Conservation (phyloP, 2,329 filamentous ascomycete genomes). For the Conoideocrella luteorostrata region DNA sequence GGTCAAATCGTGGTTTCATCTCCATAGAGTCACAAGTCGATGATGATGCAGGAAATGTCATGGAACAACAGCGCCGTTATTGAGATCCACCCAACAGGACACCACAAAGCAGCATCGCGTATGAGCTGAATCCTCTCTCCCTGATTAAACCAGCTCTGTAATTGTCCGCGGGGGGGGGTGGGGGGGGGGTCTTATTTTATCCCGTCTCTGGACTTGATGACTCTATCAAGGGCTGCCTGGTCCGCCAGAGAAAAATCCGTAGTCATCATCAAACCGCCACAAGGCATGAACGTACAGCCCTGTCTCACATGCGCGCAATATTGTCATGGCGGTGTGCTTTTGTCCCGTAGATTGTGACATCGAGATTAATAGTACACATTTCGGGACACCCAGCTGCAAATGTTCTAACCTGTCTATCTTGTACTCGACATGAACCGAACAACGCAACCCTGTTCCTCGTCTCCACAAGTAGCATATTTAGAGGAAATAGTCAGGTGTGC, state of each 20-base stretch:
- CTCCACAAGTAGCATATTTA: slow-evolving; percentile 37
- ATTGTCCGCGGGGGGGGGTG: too few species aligned
- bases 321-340: slow-evolving; percentile 10
- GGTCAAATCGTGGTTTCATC: too few species aligned
- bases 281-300: slow-evolving; percentile 8
- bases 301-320: slow-evolving; percentile 10
- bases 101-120: too few species aligned
- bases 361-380: slow-evolving; percentile 23
- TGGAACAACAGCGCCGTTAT: too few species aligned
- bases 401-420: slow-evolving; percentile 15
- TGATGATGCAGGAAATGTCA: too few species aligned
- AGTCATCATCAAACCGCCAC: too few species aligned
- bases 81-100: too few species aligned
- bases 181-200: too few species aligned
- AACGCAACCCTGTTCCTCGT: slow-evolving; percentile 5
- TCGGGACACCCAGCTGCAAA: slow-evolving; percentile 15
- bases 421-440: slow-evolving; percentile 12
- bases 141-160: too few species aligned
- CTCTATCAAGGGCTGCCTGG: slow-evolving; percentile 15
- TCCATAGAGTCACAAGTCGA: too few species aligned
- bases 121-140: too few species aligned
- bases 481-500: slow-evolving; percentile 97
- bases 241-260: too few species aligned
- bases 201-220: slow-evolving; percentile 16
- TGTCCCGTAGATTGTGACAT: slow-evolving; percentile 13